Percentiles rank a stretch among this genome's conserved stretches.
Conservation (phyloP, 176 grass and related monocot species). For the Thinopyrum elongatum region DNA sequence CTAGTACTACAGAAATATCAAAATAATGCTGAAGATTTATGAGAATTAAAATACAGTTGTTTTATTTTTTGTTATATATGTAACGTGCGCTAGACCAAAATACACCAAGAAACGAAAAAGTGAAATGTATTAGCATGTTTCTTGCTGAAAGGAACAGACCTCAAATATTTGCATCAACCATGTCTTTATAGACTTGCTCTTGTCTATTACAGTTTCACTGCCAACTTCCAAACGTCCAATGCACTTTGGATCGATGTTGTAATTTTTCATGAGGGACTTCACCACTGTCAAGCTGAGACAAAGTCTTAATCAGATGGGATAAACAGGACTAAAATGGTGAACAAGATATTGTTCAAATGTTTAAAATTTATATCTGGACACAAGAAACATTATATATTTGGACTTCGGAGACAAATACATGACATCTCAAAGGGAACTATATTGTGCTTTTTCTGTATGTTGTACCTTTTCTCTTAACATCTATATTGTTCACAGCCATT, state of each 20-base stretch:
- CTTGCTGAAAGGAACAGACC: conserved; percentile 45
- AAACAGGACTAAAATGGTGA: neutral
- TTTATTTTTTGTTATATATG: neutral
- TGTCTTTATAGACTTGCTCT: conserved; percentile 99
- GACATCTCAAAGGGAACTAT: neutral
- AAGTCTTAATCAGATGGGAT: conserved; percentile 1
- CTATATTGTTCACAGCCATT: neutral
- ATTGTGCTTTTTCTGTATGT: neutral
- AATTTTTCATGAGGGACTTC: conserved; percentile 78
- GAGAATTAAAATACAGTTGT: neutral
- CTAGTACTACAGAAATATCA: neutral
- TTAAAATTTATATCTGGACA: neutral
- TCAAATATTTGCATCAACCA: conserved; percentile 99
- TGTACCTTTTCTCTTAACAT: neutral
- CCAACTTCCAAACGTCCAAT: conserved; percentile 97
- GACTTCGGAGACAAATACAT: neutral
- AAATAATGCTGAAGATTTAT: neutral
- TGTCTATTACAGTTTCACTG: conserved; percentile 98
- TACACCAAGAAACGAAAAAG: neutral
- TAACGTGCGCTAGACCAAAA: neutral
- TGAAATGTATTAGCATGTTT: neutral
- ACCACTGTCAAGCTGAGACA: conserved; percentile 80
- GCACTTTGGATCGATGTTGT: conserved; percentile 72
- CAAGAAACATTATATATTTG: neutral
- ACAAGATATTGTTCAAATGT: neutral